Evolutionary conservation across 2,329 filamentous ascomycete species (phyloP), one percentile per base, ranked within the genome.

Genomic region (Tolypocladium ophioglossoides): DNA sequence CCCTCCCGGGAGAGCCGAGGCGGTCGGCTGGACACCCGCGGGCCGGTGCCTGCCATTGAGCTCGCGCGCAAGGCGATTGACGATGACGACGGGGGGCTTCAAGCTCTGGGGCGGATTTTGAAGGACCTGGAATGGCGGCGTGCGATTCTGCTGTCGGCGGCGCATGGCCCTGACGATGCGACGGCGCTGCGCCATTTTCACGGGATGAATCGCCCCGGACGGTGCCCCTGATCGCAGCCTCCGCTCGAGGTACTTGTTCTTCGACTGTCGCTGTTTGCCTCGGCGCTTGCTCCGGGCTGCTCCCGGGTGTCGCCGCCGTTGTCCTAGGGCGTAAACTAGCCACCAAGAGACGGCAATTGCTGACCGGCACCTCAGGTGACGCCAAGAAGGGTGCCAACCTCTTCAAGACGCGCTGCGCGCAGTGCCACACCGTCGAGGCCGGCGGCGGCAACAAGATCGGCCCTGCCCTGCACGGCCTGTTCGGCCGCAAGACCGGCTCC

Each of bases 371-470:
- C 58, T 37, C 52, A 96, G 91, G 91, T 82, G 91, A 96, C 76
- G 70, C 80, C 70, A 91, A 91, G 82, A 96, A 96, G 87, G 92
- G 92, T 83, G 92, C 91, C 77, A 89, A 86, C 82, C 89, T 97
- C 73, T 97, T 97, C 90, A 96, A 96, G 85, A 97, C 91, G 65
- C 87, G 94, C 74, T 99, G 94, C 81, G 88, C 89, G 64, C 91
- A 96, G 80, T 99, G 94, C 88, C 94, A 99, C 83, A 97, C 89
- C 75, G 80, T 96, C 73, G 91, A 95, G 77, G 82, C 80, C 61
- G 87, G 82, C 68, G 94, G 92, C 77, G 84, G 84, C 77, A 95
- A 96, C 90, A 97, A 97, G 86, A 89, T 96, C 76, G 94, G 94
- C 72, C 94, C 94, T 69, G 91, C 91, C 73, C 86, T 99, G 67